phyloP scores from a whole-genome alignment of 148 eudicot species.

The Agrostemma githago region DNA sequence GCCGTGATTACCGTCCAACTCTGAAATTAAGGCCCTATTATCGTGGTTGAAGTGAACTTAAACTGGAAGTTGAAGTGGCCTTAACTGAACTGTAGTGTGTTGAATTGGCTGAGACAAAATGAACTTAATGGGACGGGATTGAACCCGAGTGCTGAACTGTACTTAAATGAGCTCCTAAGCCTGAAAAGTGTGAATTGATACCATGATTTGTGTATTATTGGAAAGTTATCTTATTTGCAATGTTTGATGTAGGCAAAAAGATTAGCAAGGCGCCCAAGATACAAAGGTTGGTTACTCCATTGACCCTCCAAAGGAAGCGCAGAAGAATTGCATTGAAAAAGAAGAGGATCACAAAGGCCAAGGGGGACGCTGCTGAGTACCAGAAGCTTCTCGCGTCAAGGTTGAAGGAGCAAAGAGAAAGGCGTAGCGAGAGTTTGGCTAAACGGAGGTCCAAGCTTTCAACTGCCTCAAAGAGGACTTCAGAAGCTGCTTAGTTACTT shows the following conservation, averaged over 20 bases:
- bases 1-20: too few relatives aligned
- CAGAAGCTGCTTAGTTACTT: conserved; percentile 25
- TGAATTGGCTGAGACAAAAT: too few relatives aligned
- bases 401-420: conserved; percentile 45
- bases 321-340: conserved; percentile 80
- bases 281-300: conserved; percentile 76
- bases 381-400: conserved; percentile 42
- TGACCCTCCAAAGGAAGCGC: conserved; percentile 84
- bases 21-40: too few relatives aligned
- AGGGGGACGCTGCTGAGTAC: conserved; percentile 45
- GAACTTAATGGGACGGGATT: too few relatives aligned
- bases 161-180: too few relatives aligned
- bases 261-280: conserved; percentile 82
- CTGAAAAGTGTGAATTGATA: too few relatives aligned
- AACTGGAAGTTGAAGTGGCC: too few relatives aligned
- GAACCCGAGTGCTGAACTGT: too few relatives aligned
- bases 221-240: background rate
- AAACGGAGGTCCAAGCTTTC: conserved; percentile 42
- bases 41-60: too few relatives aligned
- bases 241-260: conserved; percentile 44
- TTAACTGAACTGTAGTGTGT: too few relatives aligned
- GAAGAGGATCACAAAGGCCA: conserved; percentile 58
- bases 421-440: conserved; percentile 44
- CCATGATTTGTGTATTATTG: background rate
- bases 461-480: conserved; percentile 26